These are phyloP conservation scores for Simplicillium sp. DNA, from an alignment of 2,329 filamentous ascomycete species.

Conservation along the genomic window DNA sequence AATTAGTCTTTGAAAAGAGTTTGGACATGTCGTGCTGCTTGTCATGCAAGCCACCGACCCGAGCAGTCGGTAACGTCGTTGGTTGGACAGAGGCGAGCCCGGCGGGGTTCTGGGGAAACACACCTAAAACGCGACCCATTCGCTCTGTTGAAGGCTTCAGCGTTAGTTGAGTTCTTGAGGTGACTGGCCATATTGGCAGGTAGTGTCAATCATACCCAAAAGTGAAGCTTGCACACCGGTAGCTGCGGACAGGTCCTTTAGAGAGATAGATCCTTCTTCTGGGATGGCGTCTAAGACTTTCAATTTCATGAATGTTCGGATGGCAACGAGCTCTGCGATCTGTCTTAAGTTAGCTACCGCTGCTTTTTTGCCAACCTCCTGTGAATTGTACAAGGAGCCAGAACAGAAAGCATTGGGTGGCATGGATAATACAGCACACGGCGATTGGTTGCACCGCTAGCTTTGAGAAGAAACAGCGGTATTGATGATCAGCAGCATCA, in stretches of 20 bases:
- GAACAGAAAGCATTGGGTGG: no score
- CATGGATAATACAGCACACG: no score
- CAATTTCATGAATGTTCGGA: constrained; percentile 20
- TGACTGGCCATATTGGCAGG: neutral
- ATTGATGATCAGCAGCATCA: neutral
- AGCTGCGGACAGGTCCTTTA: constrained; percentile 14
- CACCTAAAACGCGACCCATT: constrained; percentile 17
- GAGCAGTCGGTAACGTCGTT: no score
- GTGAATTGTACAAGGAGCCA: no score
- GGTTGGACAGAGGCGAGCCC: no score
- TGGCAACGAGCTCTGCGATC: constrained; percentile 19
- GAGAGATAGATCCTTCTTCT: constrained; percentile 14
- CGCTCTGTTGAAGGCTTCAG: constrained; percentile 11
- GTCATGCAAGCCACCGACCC: no score
- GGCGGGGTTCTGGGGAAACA: neutral
- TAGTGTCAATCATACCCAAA: constrained; percentile 10
- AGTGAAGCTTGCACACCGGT: constrained; percentile 18
- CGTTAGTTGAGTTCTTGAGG: no score
- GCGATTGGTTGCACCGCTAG: no score
- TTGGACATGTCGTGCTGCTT: no score
- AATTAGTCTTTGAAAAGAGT: neutral
- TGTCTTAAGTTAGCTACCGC: constrained; percentile 6
- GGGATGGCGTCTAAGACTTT: constrained; percentile 19
- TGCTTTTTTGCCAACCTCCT: no score
- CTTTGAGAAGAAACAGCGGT: no score